Base-by-base conservation (phyloP, 1,139 yeast species). In the Diutina catenulata region DNA sequence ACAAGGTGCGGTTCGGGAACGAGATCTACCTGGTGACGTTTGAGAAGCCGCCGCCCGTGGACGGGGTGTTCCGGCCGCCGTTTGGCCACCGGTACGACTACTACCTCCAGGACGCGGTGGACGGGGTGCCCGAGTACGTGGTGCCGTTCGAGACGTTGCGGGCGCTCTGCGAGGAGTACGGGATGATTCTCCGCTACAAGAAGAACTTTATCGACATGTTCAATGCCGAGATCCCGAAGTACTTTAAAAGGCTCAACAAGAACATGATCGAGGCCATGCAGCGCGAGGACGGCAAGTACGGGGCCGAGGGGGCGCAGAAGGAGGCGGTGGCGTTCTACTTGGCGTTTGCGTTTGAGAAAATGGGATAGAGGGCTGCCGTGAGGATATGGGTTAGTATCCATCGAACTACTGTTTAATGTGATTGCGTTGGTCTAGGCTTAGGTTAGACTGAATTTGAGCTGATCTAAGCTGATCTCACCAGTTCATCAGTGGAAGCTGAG, bases 101-200 rank as follows among this genome's bases (percentile, higher is more conserved):
- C 53, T 84, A 69, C 60, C 62, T 91, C 43, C 78, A 79, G 47
- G 98, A 91, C 59, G 98, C 99, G 0, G 93, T 91, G 37, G 96
- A 86, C 45, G 80, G 91, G 50, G 96, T 91, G 7, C 97, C 97
- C 0, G 99, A 91, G 53, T 91, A 83, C 52, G 93, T 91, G n/a
- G 96, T 91, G 5, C 98, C 97, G 0, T 87, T 91, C 59, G 96
- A 91, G 50, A 74, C 81, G 0, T 73, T 91, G 42, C 68, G 94
- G 53, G 74, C 80, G 42, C 60, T 87, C 38, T 93, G 95, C 37
- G 88, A 80, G 53, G 94, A 86, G 43, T 82, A 78, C 54, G 86
- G 87, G 19, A 59, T 91, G 48, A 79, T 76, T 40, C 60, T 93
- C 42, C 71, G 79, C 42, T 75, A 76, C 49, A 80, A 80, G 49